phyloP scores from a whole-genome alignment of 176 grass and related monocot genomes.

The Carex scoparia region DNA sequence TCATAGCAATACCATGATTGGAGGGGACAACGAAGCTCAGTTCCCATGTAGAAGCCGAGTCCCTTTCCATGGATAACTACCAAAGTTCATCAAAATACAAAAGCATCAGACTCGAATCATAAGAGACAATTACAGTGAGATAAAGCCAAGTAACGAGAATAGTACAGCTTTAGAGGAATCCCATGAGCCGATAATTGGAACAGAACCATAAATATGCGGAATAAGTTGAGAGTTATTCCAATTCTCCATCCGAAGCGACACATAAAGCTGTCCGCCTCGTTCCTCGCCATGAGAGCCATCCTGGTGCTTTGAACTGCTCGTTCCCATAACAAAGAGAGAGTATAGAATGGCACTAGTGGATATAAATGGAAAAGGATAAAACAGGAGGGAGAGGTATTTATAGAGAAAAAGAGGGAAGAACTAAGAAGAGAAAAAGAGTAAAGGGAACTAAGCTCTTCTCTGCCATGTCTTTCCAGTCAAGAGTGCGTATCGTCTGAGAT shows the following conservation, averaged over 20 bases:
- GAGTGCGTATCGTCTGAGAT: too few species aligned
- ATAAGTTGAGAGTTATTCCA: conserved; percentile 41
- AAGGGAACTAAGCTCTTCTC: not conserved
- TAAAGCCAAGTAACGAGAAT: not conserved
- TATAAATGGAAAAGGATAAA: not conserved
- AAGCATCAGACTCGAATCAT: not conserved
- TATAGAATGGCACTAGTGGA: not conserved
- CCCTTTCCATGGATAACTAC: conserved; percentile 72
- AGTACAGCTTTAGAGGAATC: conserved; percentile 71
- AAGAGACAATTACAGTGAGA: conserved; percentile 9
- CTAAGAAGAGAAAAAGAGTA: not conserved
- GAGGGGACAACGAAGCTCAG: conserved; percentile 75
- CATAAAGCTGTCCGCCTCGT: conserved; percentile 47
- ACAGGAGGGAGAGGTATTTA: not conserved
- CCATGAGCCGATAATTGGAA: conserved; percentile 68
- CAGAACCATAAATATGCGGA: conserved; percentile 74
- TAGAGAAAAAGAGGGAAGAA: not conserved
- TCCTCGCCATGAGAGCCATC: conserved; percentile 27
- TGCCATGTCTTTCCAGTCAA: not conserved
- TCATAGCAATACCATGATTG: conserved; percentile 41
- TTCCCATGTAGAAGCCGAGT: conserved; percentile 60
- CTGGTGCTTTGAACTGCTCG: conserved; percentile 37
- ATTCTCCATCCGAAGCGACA: conserved; percentile 76
- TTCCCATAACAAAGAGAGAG: conserved; percentile 31
- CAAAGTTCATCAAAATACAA: not conserved